Base-by-base conservation (phyloP, 2,329 filamentous ascomycete species). In the Exophiala sp. region DNA sequence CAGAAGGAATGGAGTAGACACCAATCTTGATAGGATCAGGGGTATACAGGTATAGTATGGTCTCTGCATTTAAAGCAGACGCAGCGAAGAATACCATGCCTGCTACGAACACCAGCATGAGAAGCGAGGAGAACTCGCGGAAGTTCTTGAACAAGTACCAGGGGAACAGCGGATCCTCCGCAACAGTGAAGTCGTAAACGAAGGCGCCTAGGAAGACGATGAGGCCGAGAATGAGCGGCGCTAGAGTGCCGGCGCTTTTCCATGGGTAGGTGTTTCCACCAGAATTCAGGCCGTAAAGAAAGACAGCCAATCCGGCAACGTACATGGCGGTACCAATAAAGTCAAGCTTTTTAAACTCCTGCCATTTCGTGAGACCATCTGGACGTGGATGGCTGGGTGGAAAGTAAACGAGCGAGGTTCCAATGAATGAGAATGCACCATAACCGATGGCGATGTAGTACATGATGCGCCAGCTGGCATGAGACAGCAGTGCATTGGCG, bases 401-500 rank as follows among this genome's bases (percentile, higher is more conserved):
- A 57, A 74, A 74, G 65, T 82, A 83, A 65, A 79, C 55, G 39
- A 51, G 38, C n/a, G 39, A 55, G 80, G 80, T 62, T 5, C 72
- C 67, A 2, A 77, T 76, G 32, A 82, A 66, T 3, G 79, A 58
- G 38, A 85, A 70, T 3, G 78, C 80, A 38, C 77, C 72, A 10
- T 76, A 72, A 76, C 79, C 83, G 16, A 78, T 63, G 2, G 72
- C 77, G 16, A 78, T 76, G 11, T 84, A 67, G 9, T 80, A 65
- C 7, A 80, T 80, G 24, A 81, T 72, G 57, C 76, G 83, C 54
- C 82, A 71, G 80, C 81, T 84, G 42, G 66, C 72, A n/a, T 73
- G 70, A 32, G 55, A 47, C 16, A 60, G 45, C 14, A 58, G 52
- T 12, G 57, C 47, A 39, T 54, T 57, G 39, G 57, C 46, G 29